These are phyloP conservation scores for Akanthomyces dipterigenus DNA, from an alignment of 2,329 filamentous ascomycete species.

Conservation along the genomic window DNA sequence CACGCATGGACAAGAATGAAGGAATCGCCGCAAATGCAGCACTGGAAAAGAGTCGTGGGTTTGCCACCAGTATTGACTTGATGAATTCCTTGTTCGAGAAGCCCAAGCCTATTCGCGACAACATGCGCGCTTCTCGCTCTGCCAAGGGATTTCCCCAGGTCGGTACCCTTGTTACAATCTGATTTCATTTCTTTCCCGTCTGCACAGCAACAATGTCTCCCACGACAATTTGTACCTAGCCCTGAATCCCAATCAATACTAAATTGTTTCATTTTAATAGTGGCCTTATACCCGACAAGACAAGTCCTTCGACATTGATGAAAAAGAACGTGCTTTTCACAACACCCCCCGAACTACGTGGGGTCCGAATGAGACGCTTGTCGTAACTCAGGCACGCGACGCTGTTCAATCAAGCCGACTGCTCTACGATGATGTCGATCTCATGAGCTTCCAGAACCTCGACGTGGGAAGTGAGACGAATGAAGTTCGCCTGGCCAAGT, in stretches of 20 bases:
- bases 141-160: constrained; percentile 77
- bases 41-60: constrained; percentile 53
- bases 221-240: constrained; percentile 25
- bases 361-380: constrained; percentile 65
- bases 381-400: constrained; percentile 42
- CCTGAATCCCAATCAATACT: constrained; percentile 32
- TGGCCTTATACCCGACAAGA: constrained; percentile 79
- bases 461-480: constrained; percentile 57
- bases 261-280: constrained; percentile 49
- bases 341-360: constrained; percentile 71
- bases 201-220: constrained; percentile 4
- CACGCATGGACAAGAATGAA: constrained; percentile 23
- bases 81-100: constrained; percentile 91
- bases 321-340: constrained; percentile 62
- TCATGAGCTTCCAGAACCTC: constrained; percentile 28
- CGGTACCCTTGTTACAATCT: constrained; percentile 51
- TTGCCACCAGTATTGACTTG: constrained; percentile 85
- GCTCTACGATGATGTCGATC: constrained; percentile 20
- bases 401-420: constrained; percentile 34
- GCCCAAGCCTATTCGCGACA: constrained; percentile 52
- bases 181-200: constrained; percentile 18
- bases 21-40: constrained; percentile 22
- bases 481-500: constrained; percentile 58
- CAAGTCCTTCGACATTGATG: constrained; percentile 60
- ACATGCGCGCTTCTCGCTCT: constrained; percentile 43